A percentile compares a stretch with the other conserved stretches of the same genome.
These are phyloP conservation scores for Xylariales sp. DNA, from an alignment of 2,329 filamentous ascomycete species.

Conservation along the genomic window DNA sequence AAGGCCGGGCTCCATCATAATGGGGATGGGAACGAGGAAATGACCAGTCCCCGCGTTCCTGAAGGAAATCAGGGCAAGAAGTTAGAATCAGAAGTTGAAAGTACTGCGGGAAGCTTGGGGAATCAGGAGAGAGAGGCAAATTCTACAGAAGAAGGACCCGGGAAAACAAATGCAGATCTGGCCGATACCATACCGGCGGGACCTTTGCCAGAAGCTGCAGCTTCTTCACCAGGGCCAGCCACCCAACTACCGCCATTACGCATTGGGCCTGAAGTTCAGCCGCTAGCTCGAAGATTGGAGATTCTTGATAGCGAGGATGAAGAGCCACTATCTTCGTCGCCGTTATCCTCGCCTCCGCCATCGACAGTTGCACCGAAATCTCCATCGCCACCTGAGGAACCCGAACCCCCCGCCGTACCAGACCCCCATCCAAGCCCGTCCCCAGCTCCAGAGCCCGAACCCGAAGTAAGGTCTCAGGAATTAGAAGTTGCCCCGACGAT, in stretches of 20 bases:
- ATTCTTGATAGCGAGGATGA: slow-evolving; percentile 57
- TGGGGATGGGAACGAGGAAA: slow-evolving; percentile 12
- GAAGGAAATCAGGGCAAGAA: background rate
- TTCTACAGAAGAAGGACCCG: background rate
- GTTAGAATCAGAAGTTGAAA: background rate
- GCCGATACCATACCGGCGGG: slow-evolving; percentile 7
- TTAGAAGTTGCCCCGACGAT: background rate
- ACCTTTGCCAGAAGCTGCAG: slow-evolving; percentile 32
- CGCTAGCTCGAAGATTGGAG: slow-evolving; percentile 16
- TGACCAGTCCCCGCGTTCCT: background rate
- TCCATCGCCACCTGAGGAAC: slow-evolving; percentile 4
- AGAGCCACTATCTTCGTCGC: slow-evolving; percentile 46
- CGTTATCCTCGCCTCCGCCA: slow-evolving; percentile 25
- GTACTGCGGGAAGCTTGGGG: no score
- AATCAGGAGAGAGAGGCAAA: slow-evolving; percentile 10
- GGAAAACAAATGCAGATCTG: background rate
- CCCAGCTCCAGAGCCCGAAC: slow-evolving; percentile 4
- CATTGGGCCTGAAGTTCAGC: slow-evolving; percentile 18
- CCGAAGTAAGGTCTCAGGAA: slow-evolving; percentile 3
- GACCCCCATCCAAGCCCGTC: background rate
- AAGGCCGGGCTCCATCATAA: background rate
- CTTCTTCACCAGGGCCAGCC: slow-evolving; percentile 18
- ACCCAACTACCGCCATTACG: slow-evolving; percentile 35
- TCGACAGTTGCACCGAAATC: slow-evolving; percentile 15
- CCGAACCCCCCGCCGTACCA: background rate